Percentiles rank a stretch among this genome's conserved stretches.
phyloP scores from a whole-genome alignment of 306 rosid genomes.

The Fragaria vesca region DNA sequence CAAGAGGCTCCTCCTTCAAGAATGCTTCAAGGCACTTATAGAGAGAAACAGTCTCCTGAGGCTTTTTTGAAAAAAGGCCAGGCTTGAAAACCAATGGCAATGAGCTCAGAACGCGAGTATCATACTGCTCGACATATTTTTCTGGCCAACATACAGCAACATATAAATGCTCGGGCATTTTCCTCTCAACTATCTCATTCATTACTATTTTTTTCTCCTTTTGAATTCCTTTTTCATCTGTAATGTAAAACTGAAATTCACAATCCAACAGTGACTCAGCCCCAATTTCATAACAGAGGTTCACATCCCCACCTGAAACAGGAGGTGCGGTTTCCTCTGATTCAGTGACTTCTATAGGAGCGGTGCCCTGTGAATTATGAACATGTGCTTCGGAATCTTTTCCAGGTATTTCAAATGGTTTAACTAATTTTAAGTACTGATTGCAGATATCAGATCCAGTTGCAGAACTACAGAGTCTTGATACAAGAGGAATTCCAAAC shows the following conservation, averaged over 20 bases:
- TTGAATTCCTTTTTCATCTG: slow-evolving; percentile 72
- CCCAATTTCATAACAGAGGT: slow-evolving; percentile 31
- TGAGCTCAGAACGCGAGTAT: slow-evolving; percentile 51
- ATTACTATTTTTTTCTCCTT: slow-evolving; percentile 55
- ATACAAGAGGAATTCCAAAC: slow-evolving; percentile 87
- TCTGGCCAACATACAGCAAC: slow-evolving; percentile 89
- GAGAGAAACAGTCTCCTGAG: slow-evolving; percentile 80
- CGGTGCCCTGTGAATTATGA: slow-evolving; percentile 30
- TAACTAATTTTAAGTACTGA: slow-evolving; percentile 61
- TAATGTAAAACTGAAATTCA: slow-evolving; percentile 60
- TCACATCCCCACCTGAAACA: slow-evolving; percentile 32
- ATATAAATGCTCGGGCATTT: slow-evolving; percentile 42
- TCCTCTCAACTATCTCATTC: slow-evolving; percentile 51
- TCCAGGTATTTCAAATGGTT: slow-evolving; percentile 52
- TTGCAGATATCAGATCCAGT: slow-evolving; percentile 67
- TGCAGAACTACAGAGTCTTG: slow-evolving; percentile 44
- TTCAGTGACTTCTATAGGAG: slow-evolving; percentile 46
- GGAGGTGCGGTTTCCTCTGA: slow-evolving; percentile 34
- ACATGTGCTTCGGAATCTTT: slow-evolving; percentile 41
- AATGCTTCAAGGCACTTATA: slow-evolving; percentile 97
- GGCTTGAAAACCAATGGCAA: slow-evolving; percentile 93
- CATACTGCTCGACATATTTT: slow-evolving; percentile 52
- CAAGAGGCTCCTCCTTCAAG: slow-evolving; percentile 98
- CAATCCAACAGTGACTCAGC: slow-evolving; percentile 39
- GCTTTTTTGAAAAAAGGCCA: slow-evolving; percentile 59